Percentiles rank a stretch among this genome's conserved stretches.
Conservation (phyloP, 2,329 filamentous ascomycete genomes). For the Aspergillus niger region DNA sequence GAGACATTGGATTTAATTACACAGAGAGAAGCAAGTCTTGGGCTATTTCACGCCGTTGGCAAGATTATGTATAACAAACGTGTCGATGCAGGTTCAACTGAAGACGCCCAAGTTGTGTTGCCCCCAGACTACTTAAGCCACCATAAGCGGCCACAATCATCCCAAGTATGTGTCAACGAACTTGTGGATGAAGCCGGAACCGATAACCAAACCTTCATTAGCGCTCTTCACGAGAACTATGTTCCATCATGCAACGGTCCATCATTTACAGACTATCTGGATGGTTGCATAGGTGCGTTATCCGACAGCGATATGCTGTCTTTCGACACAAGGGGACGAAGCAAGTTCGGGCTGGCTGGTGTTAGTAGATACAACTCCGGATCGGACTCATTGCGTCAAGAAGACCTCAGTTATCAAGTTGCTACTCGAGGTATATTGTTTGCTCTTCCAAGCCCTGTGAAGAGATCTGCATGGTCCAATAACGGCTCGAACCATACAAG, state of each 20-base stretch:
- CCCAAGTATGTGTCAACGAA: slow-evolving; percentile 68
- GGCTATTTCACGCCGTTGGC: slow-evolving; percentile 93
- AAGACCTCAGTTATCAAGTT: slow-evolving; percentile 91
- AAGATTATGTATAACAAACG: slow-evolving; percentile 97
- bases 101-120: slow-evolving; percentile 50
- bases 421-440: slow-evolving; percentile 86
- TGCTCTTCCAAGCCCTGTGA: slow-evolving; percentile 81
- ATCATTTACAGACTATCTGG: slow-evolving; percentile 74
- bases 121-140: slow-evolving; percentile 63
- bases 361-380: slow-evolving; percentile 51
- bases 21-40: slow-evolving; percentile 83
- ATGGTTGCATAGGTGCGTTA: slow-evolving; percentile 80
- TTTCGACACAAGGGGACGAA: slow-evolving; percentile 54
- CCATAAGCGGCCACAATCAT: slow-evolving; percentile 61
- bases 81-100: slow-evolving; percentile 52
- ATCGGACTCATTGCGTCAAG: slow-evolving; percentile 75
- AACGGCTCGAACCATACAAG: slow-evolving; percentile 35
- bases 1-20: slow-evolving; percentile 80
- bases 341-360: slow-evolving; percentile 53
- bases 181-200: slow-evolving; percentile 94
- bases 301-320: slow-evolving; percentile 87
- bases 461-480: slow-evolving; percentile 53
- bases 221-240: slow-evolving; percentile 92
- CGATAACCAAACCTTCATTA: slow-evolving; percentile 85
- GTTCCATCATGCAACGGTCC: slow-evolving; percentile 71